Percentiles rank a stretch among this genome's conserved stretches.
Conservation (phyloP, 192 early-diverging fungal genomes). For the Rhizophagus clarus region DNA sequence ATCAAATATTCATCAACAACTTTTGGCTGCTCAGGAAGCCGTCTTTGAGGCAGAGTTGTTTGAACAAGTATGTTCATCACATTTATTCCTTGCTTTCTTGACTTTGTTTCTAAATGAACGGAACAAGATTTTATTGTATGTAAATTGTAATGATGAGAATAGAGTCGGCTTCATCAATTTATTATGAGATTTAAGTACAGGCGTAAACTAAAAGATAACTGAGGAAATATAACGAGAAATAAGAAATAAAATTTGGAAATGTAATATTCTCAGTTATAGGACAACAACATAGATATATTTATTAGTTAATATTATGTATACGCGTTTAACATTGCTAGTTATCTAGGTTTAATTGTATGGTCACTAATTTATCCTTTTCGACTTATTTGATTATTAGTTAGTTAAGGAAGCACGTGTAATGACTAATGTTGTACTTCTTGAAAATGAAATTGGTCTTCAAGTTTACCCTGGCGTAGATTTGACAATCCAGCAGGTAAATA, state of each 20-base stretch:
- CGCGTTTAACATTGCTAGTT: too few relatives aligned
- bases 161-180: too few relatives aligned
- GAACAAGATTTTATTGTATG: neutral
- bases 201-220: too few relatives aligned
- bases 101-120: neutral
- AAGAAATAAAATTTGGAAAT: too few relatives aligned
- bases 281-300: too few relatives aligned
- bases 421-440: slow-evolving; percentile 17
- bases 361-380: neutral
- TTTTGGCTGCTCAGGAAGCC: slow-evolving; percentile 28
- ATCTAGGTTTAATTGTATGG: neutral
- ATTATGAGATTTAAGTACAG: too few relatives aligned
- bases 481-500: slow-evolving; percentile 28
- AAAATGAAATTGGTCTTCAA: slow-evolving; percentile 27
- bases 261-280: too few relatives aligned
- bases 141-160: too few relatives aligned
- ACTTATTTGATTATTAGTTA: neutral
- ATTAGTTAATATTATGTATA: too few relatives aligned
- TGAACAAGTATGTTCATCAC: slow-evolving; percentile 18
- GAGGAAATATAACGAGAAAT: too few relatives aligned
- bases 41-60: slow-evolving; percentile 27
- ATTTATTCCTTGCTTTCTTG: neutral
- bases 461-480: slow-evolving; percentile 29
- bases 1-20: slow-evolving; percentile 30
- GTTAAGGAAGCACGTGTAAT: slow-evolving; percentile 3